A percentile compares a stretch with the other conserved stretches of the same genome.
These are phyloP conservation scores for Pyrenopolyporus hunteri DNA, from an alignment of 495 filamentous ascomycete genomes.

Conservation along the genomic window DNA sequence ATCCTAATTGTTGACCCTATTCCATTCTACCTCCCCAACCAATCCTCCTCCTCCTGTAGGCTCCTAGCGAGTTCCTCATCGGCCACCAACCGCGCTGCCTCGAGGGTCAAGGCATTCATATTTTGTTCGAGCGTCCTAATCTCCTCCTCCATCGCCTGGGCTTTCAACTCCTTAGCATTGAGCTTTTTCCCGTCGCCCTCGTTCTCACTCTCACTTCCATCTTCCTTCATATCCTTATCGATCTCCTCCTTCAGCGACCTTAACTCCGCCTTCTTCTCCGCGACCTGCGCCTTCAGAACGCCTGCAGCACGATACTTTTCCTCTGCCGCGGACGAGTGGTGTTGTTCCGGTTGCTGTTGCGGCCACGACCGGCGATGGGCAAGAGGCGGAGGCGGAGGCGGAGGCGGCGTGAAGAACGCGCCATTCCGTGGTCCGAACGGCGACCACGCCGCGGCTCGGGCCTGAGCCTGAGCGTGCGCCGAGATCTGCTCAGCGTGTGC, in stretches of 20 bases:
- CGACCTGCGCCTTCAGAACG: conserved; percentile 40
- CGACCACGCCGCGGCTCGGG: background rate
- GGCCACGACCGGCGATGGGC: no score
- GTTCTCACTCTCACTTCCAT: background rate
- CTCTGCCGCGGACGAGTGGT: background rate
- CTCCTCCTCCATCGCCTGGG: conserved; percentile 19
- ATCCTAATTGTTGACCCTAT: no score
- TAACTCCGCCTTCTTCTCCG: conserved; percentile 34
- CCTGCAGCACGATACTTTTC: conserved; percentile 35
- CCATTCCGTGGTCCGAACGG: background rate
- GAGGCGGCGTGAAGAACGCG: background rate
- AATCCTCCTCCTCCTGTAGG: conserved; percentile 15
- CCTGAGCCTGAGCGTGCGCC: background rate
- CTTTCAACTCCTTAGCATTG: background rate
- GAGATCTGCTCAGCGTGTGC: background rate
- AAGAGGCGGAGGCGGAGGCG: background rate
- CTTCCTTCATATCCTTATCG: conserved; percentile 5
- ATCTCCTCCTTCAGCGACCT: background rate
- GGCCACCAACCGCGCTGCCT: conserved; percentile 25
- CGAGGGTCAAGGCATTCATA: conserved; percentile 23
- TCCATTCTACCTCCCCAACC: background rate
- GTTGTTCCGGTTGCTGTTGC: background rate
- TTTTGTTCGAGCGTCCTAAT: conserved; percentile 14
- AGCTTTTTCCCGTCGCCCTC: background rate
- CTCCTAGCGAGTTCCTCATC: conserved; percentile 33